Evolutionary conservation across 805 yeast species (phyloP).

Genomic region (Peterozyma xylosa): DNA sequence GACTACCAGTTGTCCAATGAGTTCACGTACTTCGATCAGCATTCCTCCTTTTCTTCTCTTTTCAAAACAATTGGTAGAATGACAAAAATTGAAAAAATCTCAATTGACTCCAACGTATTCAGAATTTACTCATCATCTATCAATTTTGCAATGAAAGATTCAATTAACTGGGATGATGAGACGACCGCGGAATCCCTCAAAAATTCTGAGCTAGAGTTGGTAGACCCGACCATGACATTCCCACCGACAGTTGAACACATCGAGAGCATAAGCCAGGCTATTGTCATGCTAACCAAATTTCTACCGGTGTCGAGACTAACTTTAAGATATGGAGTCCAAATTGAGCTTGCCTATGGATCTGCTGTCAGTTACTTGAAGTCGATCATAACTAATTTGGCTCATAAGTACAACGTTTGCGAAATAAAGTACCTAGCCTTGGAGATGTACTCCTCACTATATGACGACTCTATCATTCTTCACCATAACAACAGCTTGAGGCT

Average conservation of each 20-base stretch:
- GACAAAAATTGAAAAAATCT: neutral
- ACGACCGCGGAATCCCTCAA: neutral
- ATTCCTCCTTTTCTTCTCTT: neutral
- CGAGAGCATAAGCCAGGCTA: neutral
- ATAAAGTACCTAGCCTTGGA: neutral
- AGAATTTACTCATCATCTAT: neutral
- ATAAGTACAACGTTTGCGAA: neutral
- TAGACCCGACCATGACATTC: constrained; percentile 4
- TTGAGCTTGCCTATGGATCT: neutral
- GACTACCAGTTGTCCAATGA: neutral
- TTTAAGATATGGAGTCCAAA: constrained; percentile 4
- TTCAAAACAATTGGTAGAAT: constrained; percentile 1
- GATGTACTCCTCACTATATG: constrained; percentile 5
- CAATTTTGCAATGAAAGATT: neutral
- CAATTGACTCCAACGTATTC: neutral
- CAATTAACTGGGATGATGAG: neutral
- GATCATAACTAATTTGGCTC: neutral
- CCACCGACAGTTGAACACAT: constrained; percentile 2
- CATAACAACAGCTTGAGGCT: neutral
- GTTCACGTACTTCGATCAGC: neutral
- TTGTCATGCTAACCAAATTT: neutral
- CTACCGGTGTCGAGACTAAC: neutral
- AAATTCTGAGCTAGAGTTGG: neutral
- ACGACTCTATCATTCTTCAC: constrained; percentile 4
- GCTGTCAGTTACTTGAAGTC: neutral